Evolutionary conservation across 305 asterid species (phyloP), one percentile per base, ranked within the genome.

Genomic region (Ruellia speciosa): DNA sequence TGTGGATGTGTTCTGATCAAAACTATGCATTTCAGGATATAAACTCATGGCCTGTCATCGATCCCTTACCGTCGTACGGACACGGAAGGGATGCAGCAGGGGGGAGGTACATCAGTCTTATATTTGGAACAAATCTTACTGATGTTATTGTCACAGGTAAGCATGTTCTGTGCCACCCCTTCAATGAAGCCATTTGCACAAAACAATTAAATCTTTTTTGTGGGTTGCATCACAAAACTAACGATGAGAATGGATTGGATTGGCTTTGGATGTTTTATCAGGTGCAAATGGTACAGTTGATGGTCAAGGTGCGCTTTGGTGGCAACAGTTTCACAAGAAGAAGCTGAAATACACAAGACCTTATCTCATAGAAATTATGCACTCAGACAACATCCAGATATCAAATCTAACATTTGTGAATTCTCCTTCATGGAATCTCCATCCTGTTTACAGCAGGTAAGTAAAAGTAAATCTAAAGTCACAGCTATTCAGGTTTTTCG

Each of bases 221-320:
- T n/a, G n/a, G n/a, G 31, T 4, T 24, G 31, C 31, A 24, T 24
- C 31, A 24, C 2, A 37, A 37, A 0, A 37, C 9, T 37, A 37
- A 7, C 12, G 6, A 43, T 4, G 16, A 6, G 16, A 43, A n/a
- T 12, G 41, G 11, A 43, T 43, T 39, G 10, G 16, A 1, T 11
- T 43, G 49, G 49, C 16, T 43, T 39, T 39, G 16, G 49, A 47
- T 2, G 4, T 11, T 43, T 18, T 41, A 49, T 57, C 76, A 90
- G 96, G 97, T 71, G 83, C 75, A 37, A 90, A 90, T 75, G 97
- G 95, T 24, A 90, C 96, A 11, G 75, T 90, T 50, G 92, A 90
- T 67, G 97, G 97, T 6, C 95, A 90, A 51, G 97, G 97, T 57
- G 73, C 16, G 3, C 63, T 77, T 3, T 90, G 97, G 97, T 90